Conservation (phyloP, 2,329 filamentous ascomycete species). For the Fusarium secorum region DNA sequence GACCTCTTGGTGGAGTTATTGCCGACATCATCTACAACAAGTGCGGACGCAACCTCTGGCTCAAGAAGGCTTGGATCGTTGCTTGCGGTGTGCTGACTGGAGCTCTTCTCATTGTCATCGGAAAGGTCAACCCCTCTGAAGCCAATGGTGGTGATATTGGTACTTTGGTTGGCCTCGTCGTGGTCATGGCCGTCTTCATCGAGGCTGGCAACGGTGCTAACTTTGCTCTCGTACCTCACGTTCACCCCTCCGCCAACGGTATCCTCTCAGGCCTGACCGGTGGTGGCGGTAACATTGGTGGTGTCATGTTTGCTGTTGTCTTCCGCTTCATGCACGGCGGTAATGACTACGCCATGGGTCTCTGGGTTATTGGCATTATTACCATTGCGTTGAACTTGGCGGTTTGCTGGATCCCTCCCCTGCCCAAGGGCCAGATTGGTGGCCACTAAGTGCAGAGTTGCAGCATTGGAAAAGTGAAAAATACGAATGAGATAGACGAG, state of each 20-base stretch:
- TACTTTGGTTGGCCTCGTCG: slow-evolving; percentile 79
- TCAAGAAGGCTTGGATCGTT: slow-evolving; percentile 57
- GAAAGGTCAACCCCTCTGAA: slow-evolving; percentile 67
- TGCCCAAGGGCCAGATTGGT: slow-evolving; percentile 58
- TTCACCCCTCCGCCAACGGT: slow-evolving; percentile 84
- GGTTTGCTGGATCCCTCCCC: slow-evolving; percentile 63
- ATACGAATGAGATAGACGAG: neutral
- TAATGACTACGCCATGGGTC: slow-evolving; percentile 69
- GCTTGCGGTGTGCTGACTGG: slow-evolving; percentile 68
- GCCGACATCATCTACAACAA: slow-evolving; percentile 59
- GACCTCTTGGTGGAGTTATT: slow-evolving; percentile 70
- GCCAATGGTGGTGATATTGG: slow-evolving; percentile 50
- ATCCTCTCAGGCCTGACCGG: slow-evolving; percentile 79
- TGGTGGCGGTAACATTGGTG: slow-evolving; percentile 83
- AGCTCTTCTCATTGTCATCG: slow-evolving; percentile 67
- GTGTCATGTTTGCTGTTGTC: slow-evolving; percentile 85
- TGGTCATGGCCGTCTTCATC: slow-evolving; percentile 80
- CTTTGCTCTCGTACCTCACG: slow-evolving; percentile 86
- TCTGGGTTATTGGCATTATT: slow-evolving; percentile 86
- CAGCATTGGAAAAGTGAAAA: neutral
- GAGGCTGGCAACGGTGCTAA: slow-evolving; percentile 88
- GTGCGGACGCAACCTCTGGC: slow-evolving; percentile 46
- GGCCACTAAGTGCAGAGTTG: slow-evolving; percentile 33
- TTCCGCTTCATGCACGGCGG: slow-evolving; percentile 73
- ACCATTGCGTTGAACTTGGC: slow-evolving; percentile 73